Percentiles rank a stretch among this genome's conserved stretches.
phyloP scores from a whole-genome alignment of 768 basidiomycete species.

The Tylopilus felleus region DNA sequence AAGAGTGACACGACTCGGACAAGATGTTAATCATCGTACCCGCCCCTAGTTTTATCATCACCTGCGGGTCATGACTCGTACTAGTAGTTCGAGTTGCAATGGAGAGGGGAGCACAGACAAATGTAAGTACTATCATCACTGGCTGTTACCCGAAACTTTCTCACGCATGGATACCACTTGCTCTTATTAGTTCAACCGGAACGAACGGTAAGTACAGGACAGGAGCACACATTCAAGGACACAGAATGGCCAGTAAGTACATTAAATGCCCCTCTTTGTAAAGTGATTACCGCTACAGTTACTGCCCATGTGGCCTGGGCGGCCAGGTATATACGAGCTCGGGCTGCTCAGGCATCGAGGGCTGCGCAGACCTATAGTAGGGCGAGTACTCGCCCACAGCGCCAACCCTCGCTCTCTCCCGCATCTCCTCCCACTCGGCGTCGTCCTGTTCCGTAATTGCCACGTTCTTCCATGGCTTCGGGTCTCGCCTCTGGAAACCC shows the following conservation, averaged over 20 bases:
- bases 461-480: slow-evolving; percentile 21
- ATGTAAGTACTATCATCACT: too few relatives aligned
- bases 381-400: not conserved
- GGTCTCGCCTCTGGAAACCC: not conserved
- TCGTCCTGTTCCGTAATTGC: not conserved
- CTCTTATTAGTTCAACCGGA: too few relatives aligned
- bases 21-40: too few relatives aligned
- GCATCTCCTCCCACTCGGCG: not conserved
- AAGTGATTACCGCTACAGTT: not conserved
- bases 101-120: too few relatives aligned
- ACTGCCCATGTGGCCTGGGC: not conserved
- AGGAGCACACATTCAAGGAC: too few relatives aligned
- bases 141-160: too few relatives aligned
- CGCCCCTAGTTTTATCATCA: too few relatives aligned
- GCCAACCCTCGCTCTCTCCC: not conserved
- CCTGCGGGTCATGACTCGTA: too few relatives aligned
- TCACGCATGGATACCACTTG: too few relatives aligned
- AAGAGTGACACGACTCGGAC: too few relatives aligned
- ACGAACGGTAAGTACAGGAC: too few relatives aligned
- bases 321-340: not conserved
- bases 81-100: too few relatives aligned
- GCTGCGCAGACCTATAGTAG: not conserved
- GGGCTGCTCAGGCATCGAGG: not conserved
- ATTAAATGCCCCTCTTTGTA: not conserved
- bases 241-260: not conserved